Conservation (phyloP, 441 rosid genomes). For the Melastoma candidum region DNA sequence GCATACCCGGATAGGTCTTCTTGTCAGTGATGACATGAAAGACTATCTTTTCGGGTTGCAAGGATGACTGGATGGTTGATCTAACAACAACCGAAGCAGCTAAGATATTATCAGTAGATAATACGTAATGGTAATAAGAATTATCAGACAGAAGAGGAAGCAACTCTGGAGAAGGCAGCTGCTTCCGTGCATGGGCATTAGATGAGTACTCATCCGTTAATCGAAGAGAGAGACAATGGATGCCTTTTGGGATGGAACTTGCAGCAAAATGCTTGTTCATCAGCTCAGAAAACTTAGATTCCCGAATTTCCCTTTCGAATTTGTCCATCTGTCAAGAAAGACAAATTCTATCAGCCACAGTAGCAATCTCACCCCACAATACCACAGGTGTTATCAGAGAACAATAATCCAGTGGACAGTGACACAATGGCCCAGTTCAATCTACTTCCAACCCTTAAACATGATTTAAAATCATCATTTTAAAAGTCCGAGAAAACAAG, state of each 20-base stretch:
- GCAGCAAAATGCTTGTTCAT: slow-evolving; percentile 99
- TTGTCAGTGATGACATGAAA: slow-evolving; percentile 97
- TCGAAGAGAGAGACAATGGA: slow-evolving; percentile 89
- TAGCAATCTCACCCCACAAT: too few relatives aligned
- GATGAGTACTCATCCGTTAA: slow-evolving; percentile 97
- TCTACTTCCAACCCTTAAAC: too few relatives aligned
- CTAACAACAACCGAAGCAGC: slow-evolving; percentile 97
- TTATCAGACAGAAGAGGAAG: slow-evolving; percentile 91
- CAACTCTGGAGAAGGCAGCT: slow-evolving; percentile 90
- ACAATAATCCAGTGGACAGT: too few relatives aligned
- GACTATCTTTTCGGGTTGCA: slow-evolving; percentile 81
- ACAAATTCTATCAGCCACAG: not conserved
- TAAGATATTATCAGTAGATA: slow-evolving; percentile 94
- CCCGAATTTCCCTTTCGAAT: slow-evolving; percentile 76
- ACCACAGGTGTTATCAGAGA: too few relatives aligned
- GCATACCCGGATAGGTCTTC: slow-evolving; percentile 99
- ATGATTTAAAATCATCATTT: too few relatives aligned
- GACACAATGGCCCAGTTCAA: too few relatives aligned
- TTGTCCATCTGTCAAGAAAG: slow-evolving; percentile 67
- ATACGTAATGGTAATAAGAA: slow-evolving; percentile 75
- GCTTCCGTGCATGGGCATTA: slow-evolving; percentile 97
- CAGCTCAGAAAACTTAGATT: slow-evolving; percentile 82
- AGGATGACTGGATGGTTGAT: slow-evolving; percentile 77
- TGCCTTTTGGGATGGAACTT: slow-evolving; percentile 94
- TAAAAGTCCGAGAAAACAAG: too few relatives aligned